phyloP scores from a whole-genome alignment of 345 rosid genomes.

The Hibiscus tridactylites region DNA sequence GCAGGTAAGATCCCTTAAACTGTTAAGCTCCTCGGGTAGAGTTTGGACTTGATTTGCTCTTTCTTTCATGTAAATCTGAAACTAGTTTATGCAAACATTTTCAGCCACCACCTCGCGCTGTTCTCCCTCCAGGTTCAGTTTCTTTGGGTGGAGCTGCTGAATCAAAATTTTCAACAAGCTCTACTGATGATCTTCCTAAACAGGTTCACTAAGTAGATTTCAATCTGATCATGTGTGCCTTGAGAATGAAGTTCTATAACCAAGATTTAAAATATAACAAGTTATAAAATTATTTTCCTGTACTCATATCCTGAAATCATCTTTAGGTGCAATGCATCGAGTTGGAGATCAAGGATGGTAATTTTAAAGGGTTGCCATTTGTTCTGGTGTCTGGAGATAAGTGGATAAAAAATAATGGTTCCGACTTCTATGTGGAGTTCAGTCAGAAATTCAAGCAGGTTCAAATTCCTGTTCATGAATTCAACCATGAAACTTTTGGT shows the following conservation, averaged over 20 bases:
- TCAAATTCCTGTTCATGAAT: constrained; percentile 26
- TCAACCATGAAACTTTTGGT: neutral
- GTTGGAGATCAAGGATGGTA: constrained; percentile 64
- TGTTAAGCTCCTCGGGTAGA: neutral
- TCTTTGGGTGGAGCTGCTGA: constrained; percentile 47
- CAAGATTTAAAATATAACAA: neutral
- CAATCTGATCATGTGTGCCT: neutral
- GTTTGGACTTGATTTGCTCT: constrained; percentile 7
- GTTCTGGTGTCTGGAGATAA: constrained; percentile 61
- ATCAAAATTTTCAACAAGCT: constrained; percentile 38
- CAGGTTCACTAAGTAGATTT: constrained; percentile 38
- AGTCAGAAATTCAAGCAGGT: constrained; percentile 37
- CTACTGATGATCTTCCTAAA: constrained; percentile 43
- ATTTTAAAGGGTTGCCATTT: constrained; percentile 84
- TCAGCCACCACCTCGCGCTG: constrained; percentile 71
- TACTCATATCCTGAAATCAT: constrained; percentile 10
- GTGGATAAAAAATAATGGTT: constrained; percentile 73
- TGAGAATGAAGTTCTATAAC: neutral
- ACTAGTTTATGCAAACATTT: constrained; percentile 24
- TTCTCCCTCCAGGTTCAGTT: constrained; percentile 71
- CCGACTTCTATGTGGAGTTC: constrained; percentile 77
- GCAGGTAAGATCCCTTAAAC: constrained; percentile 56
- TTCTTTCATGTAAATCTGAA: constrained; percentile 4
- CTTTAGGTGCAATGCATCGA: constrained; percentile 68
- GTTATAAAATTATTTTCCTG: neutral